phyloP scores from a whole-genome alignment of 805 yeast species.

The Cyberlindnera amylophila region DNA sequence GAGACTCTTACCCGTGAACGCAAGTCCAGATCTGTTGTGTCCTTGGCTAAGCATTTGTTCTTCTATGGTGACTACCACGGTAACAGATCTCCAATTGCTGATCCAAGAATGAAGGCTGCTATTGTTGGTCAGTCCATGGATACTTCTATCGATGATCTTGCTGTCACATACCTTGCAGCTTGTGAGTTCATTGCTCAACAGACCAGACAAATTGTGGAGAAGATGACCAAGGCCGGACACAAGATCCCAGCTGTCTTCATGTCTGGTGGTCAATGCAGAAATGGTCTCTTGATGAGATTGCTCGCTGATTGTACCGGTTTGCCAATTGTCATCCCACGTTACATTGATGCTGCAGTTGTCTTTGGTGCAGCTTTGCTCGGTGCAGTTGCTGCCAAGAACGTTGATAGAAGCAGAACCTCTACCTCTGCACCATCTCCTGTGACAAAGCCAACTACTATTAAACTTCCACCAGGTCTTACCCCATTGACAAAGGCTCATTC shows the following conservation, averaged over 20 bases:
- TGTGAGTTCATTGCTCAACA: constrained; percentile 98
- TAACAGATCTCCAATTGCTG: constrained; percentile 96
- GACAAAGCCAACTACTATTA: constrained; percentile 19
- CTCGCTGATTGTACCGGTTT: constrained; percentile 90
- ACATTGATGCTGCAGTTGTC: constrained; percentile 96
- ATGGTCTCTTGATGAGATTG: constrained; percentile 81
- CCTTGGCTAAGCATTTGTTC: constrained; percentile 79
- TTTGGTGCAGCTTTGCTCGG: constrained; percentile 94
- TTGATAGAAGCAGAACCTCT: constrained; percentile 29
- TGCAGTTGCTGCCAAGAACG: constrained; percentile 83
- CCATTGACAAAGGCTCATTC: constrained; percentile 21
- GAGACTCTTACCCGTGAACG: constrained; percentile 59
- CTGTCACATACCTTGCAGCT: constrained; percentile 84
- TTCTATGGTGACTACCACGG: constrained; percentile 97
- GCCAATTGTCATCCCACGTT: constrained; percentile 89
- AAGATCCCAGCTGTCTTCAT: constrained; percentile 69
- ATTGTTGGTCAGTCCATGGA: constrained; percentile 95
- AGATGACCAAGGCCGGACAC: constrained; percentile 81
- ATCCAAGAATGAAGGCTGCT: constrained; percentile 87
- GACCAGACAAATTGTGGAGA: constrained; percentile 89
- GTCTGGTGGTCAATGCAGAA: constrained; percentile 97
- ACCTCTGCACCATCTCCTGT: constrained; percentile 19
- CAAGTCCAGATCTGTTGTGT: constrained; percentile 66
- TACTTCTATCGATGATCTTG: constrained; percentile 75
- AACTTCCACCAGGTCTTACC: constrained; percentile 26